phyloP scores from a whole-genome alignment of 495 filamentous ascomycete species.

The Neurospora intermedia region DNA sequence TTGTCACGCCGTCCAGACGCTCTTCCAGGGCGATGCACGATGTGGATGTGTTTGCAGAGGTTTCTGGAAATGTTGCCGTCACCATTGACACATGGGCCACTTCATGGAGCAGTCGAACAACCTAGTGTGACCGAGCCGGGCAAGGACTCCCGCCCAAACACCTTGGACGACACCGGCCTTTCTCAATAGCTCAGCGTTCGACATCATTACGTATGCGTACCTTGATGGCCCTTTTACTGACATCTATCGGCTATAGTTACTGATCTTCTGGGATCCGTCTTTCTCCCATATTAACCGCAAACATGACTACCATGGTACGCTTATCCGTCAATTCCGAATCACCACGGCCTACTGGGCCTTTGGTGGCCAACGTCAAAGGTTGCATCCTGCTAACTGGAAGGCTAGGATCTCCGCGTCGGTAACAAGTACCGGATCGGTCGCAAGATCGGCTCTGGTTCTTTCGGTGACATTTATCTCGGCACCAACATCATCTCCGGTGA shows the following conservation, averaged over 20 bases:
- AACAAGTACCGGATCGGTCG: conserved; percentile 99
- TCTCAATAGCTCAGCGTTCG: neutral
- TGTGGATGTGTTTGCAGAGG: neutral
- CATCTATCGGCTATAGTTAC: neutral
- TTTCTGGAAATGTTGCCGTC: neutral
- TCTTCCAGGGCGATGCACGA: neutral
- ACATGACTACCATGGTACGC: conserved; percentile 44
- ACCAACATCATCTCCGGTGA: conserved; percentile 99
- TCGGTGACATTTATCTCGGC: conserved; percentile 98
- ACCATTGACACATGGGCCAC: neutral
- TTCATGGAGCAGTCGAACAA: neutral
- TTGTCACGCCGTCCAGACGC: neutral
- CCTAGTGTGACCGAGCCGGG: neutral
- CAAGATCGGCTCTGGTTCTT: conserved; percentile 97
- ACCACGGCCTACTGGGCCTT: no score
- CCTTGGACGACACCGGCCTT: neutral
- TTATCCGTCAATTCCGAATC: neutral
- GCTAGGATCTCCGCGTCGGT: conserved; percentile 94
- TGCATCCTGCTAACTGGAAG: neutral
- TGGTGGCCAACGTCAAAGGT: neutral
- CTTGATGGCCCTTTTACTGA: neutral
- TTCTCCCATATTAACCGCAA: conserved; percentile 8
- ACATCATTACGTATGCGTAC: neutral
- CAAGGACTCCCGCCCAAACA: neutral
- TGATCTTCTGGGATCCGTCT: neutral